Evolutionary conservation across 208 protist species (phyloP).

Genomic region (Tritrichomonas foetus): DNA sequence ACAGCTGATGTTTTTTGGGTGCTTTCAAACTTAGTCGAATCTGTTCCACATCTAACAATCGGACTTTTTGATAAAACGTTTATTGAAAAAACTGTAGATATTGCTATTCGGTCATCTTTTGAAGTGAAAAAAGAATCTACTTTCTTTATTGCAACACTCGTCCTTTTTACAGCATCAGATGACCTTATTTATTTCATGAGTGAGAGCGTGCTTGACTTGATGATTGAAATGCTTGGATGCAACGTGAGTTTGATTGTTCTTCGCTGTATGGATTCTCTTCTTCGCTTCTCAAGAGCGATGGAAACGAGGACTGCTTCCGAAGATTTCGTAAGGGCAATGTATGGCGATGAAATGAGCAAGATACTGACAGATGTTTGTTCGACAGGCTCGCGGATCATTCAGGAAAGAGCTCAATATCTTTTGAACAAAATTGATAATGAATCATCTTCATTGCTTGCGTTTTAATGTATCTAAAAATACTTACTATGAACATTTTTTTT

Average conservation of each 20-base stretch:
- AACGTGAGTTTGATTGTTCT: background rate
- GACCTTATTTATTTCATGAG: background rate
- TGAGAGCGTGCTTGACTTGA: background rate
- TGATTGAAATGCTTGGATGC: conserved; percentile 12
- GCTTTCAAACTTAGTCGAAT: background rate
- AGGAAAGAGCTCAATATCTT: background rate
- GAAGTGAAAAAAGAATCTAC: background rate
- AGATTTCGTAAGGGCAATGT: background rate
- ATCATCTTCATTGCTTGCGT: too few species aligned
- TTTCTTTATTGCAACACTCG: background rate
- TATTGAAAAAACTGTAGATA: background rate
- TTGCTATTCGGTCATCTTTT: background rate
- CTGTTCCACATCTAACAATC: background rate
- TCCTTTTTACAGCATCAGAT: background rate
- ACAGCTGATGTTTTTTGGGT: conserved; percentile 1
- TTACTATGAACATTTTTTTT: too few species aligned
- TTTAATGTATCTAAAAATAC: too few species aligned
- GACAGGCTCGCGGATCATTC: background rate
- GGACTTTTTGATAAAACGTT: background rate
- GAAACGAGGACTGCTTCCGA: background rate
- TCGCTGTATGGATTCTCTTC: background rate
- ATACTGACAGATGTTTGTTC: background rate
- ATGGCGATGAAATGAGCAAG: background rate
- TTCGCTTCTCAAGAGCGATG: background rate
- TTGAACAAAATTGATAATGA: background rate